Conservation (phyloP, 345 rosid genomes). For the Ailanthus altissimus region DNA sequence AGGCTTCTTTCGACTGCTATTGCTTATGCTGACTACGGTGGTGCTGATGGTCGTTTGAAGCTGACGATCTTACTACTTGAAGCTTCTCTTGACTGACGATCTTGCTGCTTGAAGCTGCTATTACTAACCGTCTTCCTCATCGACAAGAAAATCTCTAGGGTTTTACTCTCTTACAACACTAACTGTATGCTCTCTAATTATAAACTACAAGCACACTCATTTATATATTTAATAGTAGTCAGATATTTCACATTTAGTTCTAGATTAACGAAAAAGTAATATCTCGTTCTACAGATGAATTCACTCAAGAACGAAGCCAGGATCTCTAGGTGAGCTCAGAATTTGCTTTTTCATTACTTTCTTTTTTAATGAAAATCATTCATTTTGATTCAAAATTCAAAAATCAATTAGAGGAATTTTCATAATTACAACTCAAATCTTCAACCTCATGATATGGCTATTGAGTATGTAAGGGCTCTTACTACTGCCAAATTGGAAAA, state of each 20-base stretch:
- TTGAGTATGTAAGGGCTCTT: constrained; percentile 83
- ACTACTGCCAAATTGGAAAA: constrained; percentile 93
- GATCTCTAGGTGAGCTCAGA: constrained; percentile 72
- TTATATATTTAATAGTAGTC: not conserved
- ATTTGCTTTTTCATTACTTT: not conserved
- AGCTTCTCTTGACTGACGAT: too few relatives aligned
- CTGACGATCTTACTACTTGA: too few relatives aligned
- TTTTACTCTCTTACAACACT: not conserved
- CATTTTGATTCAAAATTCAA: not conserved
- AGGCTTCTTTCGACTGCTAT: too few relatives aligned
- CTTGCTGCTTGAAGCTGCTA: too few relatives aligned
- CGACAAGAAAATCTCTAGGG: not conserved
- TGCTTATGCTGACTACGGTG: too few relatives aligned
- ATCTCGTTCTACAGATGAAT: constrained; percentile 83
- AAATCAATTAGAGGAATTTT: constrained; percentile 66
- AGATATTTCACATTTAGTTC: not conserved
- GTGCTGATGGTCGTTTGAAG: too few relatives aligned
- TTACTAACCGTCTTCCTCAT: not conserved
- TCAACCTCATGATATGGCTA: constrained; percentile 80
- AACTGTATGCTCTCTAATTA: not conserved
- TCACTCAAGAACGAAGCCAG: constrained; percentile 94
- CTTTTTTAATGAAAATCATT: not conserved
- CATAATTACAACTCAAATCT: constrained; percentile 82
- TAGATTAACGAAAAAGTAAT: constrained; percentile 47
- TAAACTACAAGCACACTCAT: not conserved